Evolutionary conservation across 495 filamentous ascomycete genomes (phyloP).

Genomic region (Filosporella fistucella): DNA sequence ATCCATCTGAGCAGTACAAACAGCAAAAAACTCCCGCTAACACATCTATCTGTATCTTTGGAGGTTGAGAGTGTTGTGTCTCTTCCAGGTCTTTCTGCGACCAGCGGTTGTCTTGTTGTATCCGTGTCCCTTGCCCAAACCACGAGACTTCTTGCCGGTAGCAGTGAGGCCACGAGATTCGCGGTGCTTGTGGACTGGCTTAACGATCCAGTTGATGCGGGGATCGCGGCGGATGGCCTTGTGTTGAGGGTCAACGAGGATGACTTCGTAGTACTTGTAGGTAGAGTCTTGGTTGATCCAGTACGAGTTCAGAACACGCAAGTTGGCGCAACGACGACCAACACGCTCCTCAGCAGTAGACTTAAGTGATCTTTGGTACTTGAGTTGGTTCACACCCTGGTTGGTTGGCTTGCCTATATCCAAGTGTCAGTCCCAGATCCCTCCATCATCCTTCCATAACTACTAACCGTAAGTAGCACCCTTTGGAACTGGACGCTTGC

Average conservation of each 20-base stretch:
- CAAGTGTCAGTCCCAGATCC: not conserved
- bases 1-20: constrained; percentile 13
- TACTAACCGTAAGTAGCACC: constrained; percentile 94
- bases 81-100: constrained; percentile 98
- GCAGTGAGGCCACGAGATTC: constrained; percentile 94
- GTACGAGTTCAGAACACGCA: constrained; percentile 99
- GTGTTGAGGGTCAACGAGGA: constrained; percentile 99
- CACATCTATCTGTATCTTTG: constrained; percentile 70
- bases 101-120: constrained; percentile 97
- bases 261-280: constrained; percentile 99
- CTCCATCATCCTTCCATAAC: not conserved
- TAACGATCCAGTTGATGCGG: constrained; percentile 99
- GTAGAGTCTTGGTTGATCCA: constrained; percentile 99
- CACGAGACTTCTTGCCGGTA: constrained; percentile 98
- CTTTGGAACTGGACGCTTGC: constrained; percentile 94
- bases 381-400: constrained; percentile 99
- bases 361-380: constrained; percentile 98
- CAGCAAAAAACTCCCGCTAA: constrained; percentile 21
- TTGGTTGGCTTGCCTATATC: constrained; percentile 93
- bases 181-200: constrained; percentile 99
- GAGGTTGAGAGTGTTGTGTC: constrained; percentile 94
- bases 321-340: constrained; percentile 95
- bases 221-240: constrained; percentile 99
- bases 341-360: constrained; percentile 99
- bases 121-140: constrained; percentile 96